Conservation (phyloP, 768 basidiomycete genomes). For the Hericium erinaceus region DNA sequence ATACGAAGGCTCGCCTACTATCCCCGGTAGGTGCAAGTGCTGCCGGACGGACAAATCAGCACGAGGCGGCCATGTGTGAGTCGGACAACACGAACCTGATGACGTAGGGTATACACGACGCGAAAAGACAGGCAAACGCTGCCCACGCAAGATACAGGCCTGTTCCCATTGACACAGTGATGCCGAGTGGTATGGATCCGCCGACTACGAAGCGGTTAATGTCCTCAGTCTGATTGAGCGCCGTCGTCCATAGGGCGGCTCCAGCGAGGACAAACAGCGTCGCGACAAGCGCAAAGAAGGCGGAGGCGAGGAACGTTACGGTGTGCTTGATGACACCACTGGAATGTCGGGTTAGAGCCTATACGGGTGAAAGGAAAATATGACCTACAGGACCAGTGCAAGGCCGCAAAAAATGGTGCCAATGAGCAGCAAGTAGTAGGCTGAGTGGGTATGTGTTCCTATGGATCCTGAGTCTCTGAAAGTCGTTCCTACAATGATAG, state of each 20-base stretch:
- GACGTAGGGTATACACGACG: slow-evolving; percentile 67
- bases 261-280: slow-evolving; percentile 58
- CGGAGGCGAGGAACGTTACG: slow-evolving; percentile 58
- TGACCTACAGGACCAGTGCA: slow-evolving; percentile 56
- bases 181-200: slow-evolving; percentile 42
- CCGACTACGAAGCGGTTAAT: slow-evolving; percentile 45
- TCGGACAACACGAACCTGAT: slow-evolving; percentile 44
- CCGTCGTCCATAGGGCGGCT: slow-evolving; percentile 68
- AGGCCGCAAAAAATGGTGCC: slow-evolving; percentile 60
- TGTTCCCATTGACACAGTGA: slow-evolving; percentile 49
- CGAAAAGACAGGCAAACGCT: slow-evolving; percentile 55
- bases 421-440: slow-evolving; percentile 67
- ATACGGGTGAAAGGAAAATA: not conserved
- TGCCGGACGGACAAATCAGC: not conserved
- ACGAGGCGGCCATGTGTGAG: not conserved
- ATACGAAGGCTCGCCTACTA: not conserved
- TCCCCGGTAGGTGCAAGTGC: not conserved
- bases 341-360: slow-evolving; percentile 1
- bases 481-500: slow-evolving; percentile 37
- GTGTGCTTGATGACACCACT: slow-evolving; percentile 64
- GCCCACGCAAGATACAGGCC: slow-evolving; percentile 68
- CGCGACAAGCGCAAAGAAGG: slow-evolving; percentile 50
- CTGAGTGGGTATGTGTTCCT: slow-evolving; percentile 53
- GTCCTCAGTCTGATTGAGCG: slow-evolving; percentile 52
- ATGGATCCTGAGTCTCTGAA: slow-evolving; percentile 56